Evolutionary conservation across 176 grass and related monocot species (phyloP), one percentile per base, ranked within the genome.

Genomic region (Miscanthus lutarioriparius): DNA sequence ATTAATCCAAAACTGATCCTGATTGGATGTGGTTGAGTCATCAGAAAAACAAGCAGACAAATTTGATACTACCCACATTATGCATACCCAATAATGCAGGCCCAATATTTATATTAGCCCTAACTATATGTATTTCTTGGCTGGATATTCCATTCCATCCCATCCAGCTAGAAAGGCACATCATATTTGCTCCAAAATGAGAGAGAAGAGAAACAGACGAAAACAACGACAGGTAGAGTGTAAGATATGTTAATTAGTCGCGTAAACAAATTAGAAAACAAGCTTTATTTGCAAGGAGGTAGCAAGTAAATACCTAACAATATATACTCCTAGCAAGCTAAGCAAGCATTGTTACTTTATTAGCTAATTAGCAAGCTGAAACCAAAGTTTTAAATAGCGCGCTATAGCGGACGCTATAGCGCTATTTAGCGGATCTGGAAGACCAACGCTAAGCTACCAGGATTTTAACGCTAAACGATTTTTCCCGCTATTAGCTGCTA

Each of bases 91-190:
- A 75, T 75, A 75, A 75, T 75, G 72, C 72, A 22, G 72, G 14
- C 70, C 41, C n/a, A 41, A 44, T 27, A 45, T 45, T 38, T 40
- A 36, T 67, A 67, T 36, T 67, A 35, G 32, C 27, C 33, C 30
- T 56, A 56, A n/a, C 16, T 69, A 69, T 39, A 22, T 36, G 3
- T 10, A 40, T 69, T 4, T 20, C 10, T 4, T 22, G 36, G 19
- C 20, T n/a, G 36, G 32, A 35, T 23, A n/a, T 6, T 12, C 20
- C 38, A 44, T 26, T 40, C 69, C 39, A 45, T 13, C 4, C 67
- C 75, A 39, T 74, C 59, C 69, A 56, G n/a, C n/a, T n/a, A n/a
- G 26, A 71, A 80, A 80, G 78, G 84, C 76, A 20, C 76, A 53
- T 40, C 28, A 65, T 15, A 73, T 80, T 80, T 32, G 40, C 41